Conservation (phyloP, 345 rosid genomes). For the Eucalyptus sp. region DNA sequence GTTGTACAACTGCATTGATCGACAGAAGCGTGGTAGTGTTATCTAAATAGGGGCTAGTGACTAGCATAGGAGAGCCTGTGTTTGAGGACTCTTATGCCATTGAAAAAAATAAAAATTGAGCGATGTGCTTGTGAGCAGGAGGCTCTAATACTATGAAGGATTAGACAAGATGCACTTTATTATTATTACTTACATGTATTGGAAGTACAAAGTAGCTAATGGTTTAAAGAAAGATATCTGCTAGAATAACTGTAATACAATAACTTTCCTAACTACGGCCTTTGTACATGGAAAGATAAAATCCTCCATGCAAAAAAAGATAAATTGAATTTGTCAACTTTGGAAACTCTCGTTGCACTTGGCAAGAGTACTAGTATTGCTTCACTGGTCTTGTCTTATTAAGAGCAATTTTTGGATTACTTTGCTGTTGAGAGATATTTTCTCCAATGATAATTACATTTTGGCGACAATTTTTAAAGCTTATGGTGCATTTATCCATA, state of each 20-base stretch:
- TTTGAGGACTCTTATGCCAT: neutral
- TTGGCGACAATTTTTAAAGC: no score
- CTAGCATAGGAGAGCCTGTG: neutral
- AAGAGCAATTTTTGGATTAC: neutral
- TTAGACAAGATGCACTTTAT: neutral
- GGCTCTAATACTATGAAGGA: neutral
- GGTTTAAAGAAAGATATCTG: neutral
- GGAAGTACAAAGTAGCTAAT: neutral
- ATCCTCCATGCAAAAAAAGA: neutral
- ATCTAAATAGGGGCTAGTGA: neutral
- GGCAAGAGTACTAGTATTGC: neutral
- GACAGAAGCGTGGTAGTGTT: neutral
- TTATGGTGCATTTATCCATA: no score
- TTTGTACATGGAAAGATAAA: neutral
- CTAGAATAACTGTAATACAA: neutral
- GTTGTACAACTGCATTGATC: neutral
- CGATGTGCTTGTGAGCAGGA: neutral
- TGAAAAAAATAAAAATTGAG: no score
- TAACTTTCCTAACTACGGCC: neutral
- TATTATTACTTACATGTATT: neutral
- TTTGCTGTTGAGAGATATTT: neutral
- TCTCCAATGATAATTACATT: neutral
- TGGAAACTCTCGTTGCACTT: neutral
- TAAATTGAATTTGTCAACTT: neutral
- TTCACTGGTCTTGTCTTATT: neutral